Evolutionary conservation across 2,329 filamentous ascomycete species (phyloP).

Genomic region (Ascochyta pisi): DNA sequence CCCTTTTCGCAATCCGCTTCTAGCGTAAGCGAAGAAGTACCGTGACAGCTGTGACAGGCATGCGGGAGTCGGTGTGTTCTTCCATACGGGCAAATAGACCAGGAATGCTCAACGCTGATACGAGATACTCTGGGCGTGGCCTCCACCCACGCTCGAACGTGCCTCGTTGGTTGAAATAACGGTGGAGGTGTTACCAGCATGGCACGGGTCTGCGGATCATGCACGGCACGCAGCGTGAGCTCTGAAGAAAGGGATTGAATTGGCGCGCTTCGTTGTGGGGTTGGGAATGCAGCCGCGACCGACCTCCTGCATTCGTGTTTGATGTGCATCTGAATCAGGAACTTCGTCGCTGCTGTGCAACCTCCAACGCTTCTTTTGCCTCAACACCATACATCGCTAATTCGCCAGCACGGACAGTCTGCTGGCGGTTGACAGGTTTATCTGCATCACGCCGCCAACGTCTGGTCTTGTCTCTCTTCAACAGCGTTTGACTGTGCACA

Average conservation of each 20-base stretch:
- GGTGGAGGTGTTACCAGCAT: slow-evolving; percentile 4
- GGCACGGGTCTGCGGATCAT: slow-evolving; percentile 8
- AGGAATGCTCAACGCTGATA: not conserved
- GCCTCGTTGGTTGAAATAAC: not conserved
- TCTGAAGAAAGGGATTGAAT: not conserved
- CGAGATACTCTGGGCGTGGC: not conserved
- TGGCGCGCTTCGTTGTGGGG: slow-evolving; percentile 5
- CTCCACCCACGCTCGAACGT: not conserved
- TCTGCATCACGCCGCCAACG: slow-evolving; percentile 4
- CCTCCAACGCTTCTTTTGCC: slow-evolving; percentile 6
- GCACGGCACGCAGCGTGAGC: slow-evolving; percentile 9
- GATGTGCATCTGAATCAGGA: slow-evolving; percentile 4
- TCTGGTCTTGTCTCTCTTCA: slow-evolving; percentile 2
- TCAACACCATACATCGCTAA: slow-evolving; percentile 9
- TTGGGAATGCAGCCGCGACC: slow-evolving; percentile 1
- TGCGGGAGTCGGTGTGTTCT: slow-evolving; percentile 11
- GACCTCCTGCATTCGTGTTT: slow-evolving; percentile 9
- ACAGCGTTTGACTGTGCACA: not conserved
- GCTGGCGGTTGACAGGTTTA: not conserved
- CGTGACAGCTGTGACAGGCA: slow-evolving; percentile 6
- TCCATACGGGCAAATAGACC: not conserved
- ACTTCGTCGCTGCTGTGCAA: slow-evolving; percentile 12
- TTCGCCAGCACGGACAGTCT: slow-evolving; percentile 6
- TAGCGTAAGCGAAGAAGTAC: slow-evolving; percentile 1
- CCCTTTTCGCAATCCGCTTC: not conserved